Evolutionary conservation across 1,284 basidiomycete species (phyloP), one percentile per base, ranked within the genome.

Genomic region (Macrocystidia cucumis): DNA sequence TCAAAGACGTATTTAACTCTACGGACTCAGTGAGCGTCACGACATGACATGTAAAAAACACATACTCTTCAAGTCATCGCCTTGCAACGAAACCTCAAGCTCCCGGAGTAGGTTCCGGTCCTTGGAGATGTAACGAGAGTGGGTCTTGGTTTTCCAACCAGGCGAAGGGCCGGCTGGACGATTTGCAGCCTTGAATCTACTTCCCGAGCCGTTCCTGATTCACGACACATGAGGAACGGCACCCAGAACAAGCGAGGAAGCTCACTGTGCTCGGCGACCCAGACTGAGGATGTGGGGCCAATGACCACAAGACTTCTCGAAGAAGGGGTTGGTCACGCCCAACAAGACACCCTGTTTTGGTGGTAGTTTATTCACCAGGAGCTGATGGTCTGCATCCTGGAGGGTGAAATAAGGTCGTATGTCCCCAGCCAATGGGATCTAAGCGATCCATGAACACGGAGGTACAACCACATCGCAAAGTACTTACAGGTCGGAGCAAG

Each of bases 351-450:
- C 95, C 0, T 85, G 64, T 48, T 84, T 83, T 0, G 95, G 93
- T 43, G 89, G 79, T 29, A 86, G 77, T 43, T 82, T 78, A 51
- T 89, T 90, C 20, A 95, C 80, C 3, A 97, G 56, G 0, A 71
- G 51, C 0, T 72, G 53, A 47, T 91, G 84, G 47, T 97, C 92
- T 25, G 74, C 75, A 49, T 98, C 95, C 54, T 97, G 93, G 42
- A 98, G 92, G 11, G 92, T 96, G 47, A 98, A 88, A 56, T 95
- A 98, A 0, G 93, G 95, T 5, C 93, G 72, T 48, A 91, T 80
- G 53, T 98, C 93, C 2, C 79, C 79, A 0, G 83, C 78, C 12
- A 89, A 69, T 0, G 91, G 90, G 18, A 97, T 80, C 83, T 90
- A 28, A 20, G 7, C 18, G 21, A 20, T 45, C 13, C 35, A 31